Conservation (phyloP, 345 rosid species). For the Moricandia moricandioides region DNA sequence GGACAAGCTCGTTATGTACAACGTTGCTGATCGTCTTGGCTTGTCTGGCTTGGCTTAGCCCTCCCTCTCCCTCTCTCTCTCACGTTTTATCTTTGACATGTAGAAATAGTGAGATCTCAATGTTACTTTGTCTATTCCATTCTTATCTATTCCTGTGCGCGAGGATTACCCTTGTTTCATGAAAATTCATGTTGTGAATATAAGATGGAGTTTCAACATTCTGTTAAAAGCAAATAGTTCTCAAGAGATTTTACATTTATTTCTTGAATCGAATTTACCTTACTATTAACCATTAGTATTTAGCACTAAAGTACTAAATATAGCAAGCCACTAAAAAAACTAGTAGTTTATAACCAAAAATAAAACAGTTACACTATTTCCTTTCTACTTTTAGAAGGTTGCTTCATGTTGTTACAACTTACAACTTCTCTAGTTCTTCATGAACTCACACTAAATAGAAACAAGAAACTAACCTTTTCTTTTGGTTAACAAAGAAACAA, state of each 20-base stretch:
- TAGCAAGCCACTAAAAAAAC: conserved; percentile 1
- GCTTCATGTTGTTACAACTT: conserved; percentile 33
- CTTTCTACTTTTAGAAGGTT: conserved; percentile 19
- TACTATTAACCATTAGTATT: neutral
- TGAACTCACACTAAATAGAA: conserved; percentile 36
- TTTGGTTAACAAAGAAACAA: conserved; percentile 11
- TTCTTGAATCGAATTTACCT: conserved; percentile 2
- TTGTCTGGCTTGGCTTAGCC: conserved; percentile 58
- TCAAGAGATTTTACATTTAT: neutral
- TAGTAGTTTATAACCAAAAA: neutral
- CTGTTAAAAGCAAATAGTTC: neutral
- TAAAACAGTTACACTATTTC: conserved; percentile 14
- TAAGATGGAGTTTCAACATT: conserved; percentile 2
- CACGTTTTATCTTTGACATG: neutral
- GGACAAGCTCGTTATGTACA: conserved; percentile 86
- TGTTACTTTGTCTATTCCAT: neutral
- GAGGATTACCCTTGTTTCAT: neutral
- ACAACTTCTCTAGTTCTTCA: conserved; percentile 7
- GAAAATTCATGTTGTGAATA: conserved; percentile 17
- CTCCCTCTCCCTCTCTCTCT: neutral
- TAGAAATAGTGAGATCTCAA: neutral
- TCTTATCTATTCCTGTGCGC: neutral
- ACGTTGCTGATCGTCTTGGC: conserved; percentile 80
- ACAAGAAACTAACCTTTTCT: conserved; percentile 6
- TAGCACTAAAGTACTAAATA: conserved; percentile 13